These are phyloP conservation scores for Pseudozyma sp. DNA, from an alignment of 1,284 basidiomycete genomes.

Conservation along the genomic window DNA sequence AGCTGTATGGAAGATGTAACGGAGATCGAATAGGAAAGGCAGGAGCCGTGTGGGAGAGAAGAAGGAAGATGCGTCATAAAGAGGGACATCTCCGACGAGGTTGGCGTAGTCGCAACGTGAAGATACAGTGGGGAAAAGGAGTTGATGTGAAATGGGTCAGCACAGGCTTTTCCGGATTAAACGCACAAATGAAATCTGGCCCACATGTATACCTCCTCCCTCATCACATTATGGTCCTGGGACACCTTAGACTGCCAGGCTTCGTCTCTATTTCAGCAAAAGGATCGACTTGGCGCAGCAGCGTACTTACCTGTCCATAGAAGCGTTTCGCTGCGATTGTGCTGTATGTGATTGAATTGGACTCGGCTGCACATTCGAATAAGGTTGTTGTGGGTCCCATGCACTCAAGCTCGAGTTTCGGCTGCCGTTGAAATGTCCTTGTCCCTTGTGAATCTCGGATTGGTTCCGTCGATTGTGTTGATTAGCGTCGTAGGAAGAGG, in stretches of 20 bases:
- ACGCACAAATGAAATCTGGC: too few species aligned
- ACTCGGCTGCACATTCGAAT: slow-evolving; percentile 19
- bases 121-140: background rate
- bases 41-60: background rate
- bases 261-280: too few species aligned
- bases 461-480: slow-evolving; percentile 4
- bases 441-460: background rate
- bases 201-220: too few species aligned
- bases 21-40: background rate
- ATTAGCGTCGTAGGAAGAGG: background rate
- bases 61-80: slow-evolving; percentile 1
- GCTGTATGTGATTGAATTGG: background rate
- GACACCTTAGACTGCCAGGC: too few species aligned
- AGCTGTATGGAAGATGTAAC: slow-evolving; percentile 5
- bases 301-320: slow-evolving; percentile 20
- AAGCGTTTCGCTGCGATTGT: slow-evolving; percentile 9
- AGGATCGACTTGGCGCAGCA: background rate
- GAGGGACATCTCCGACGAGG: background rate
- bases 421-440: background rate
- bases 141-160: background rate
- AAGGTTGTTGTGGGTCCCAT: slow-evolving; percentile 25
- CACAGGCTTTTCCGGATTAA: background rate
- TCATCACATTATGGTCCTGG: too few species aligned
- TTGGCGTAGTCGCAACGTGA: slow-evolving; percentile 5
- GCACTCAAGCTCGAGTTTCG: slow-evolving; percentile 14